Evolutionary conservation across 106 monocot genomes (phyloP), one percentile per base, ranked within the genome.

Genomic region (Dendrobium nobile): DNA sequence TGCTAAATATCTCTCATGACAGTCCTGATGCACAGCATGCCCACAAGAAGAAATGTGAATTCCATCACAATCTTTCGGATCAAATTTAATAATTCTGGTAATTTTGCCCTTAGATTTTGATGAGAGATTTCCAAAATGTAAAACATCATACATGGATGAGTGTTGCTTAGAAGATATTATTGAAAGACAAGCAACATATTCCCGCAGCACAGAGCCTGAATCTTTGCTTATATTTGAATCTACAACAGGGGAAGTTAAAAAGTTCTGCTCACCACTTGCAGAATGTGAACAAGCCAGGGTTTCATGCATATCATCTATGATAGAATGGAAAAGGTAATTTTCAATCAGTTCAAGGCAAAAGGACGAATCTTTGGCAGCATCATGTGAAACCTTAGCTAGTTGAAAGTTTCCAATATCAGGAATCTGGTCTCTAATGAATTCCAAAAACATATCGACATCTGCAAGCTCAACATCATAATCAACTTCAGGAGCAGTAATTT

Each of bases 1-100:
- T 44, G 73, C 84, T 17, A 95, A 76, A 84, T 98, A 98, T 77
- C 94, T 81, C 31, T 95, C 91, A 87, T 92, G 88, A 55, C 97
- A 98, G 33, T 98, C 92, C 78, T 85, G 92, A 86, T 98, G 97
- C 54, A 98, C 89, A 84, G 88, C 92, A 87, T 98, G 97, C 67
- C 94, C 91, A 87, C 97, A 98, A 42, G 97, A 92, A 41, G 97
- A 95, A 64, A 98, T 91, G 77, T 98, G 88, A 74, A 98, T 88
- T 78, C 97, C 97, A 80, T 95, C 94, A 92, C 94, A 94, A 84
- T 90, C 86, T 51, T 45, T 77, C 0, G 88, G 94, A 58, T 87
- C 85, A 91, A 92, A 85, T 64, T 84, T 67, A 68, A 37, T 75
- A 40, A 24, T 47, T 72, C 59, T 80, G 27, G 24, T 58, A 67